Evolutionary conservation across 805 yeast species (phyloP), one percentile per base, ranked within the genome.

Genomic region (Suhomyces faveliae): DNA sequence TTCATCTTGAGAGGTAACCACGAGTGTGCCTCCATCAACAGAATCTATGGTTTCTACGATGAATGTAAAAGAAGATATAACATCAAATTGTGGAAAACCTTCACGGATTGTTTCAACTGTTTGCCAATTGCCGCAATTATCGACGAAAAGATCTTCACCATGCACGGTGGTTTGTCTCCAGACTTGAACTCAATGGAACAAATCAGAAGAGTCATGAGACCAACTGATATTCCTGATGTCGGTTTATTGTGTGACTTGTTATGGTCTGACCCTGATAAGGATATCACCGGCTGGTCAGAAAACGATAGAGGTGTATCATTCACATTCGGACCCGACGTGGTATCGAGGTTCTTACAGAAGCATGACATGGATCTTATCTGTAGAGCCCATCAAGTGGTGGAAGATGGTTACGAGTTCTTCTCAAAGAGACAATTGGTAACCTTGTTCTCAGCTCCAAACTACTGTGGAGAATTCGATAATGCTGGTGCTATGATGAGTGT

Each of bases 401-500:
- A 92, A 74, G 99, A 92, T 71, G 99, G 99, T 57, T 92, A 94
- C 71, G 98, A 92, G 76, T 92, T 92, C 67, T 92, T 94, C 70
- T 83, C 94, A 55, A 92, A 92, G 70, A 86, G 98, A 65, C 98
- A 92, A 71, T 80, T 92, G 64, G 98, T 92, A 43, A 92, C 99
- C 25, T 77, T 92, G 57, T 92, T 92, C 68, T 84, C 94, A 46
- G 99, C 99, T 49, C 99, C 99, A 59, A 94, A 94, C 72, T 91
- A 91, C 69, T 94, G 98, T 79, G 99, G 99, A 61, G 98, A 94
- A 71, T 92, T 92, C 66, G 99, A 92, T 71, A 92, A 92, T 64
- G 97, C 98, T 2, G 99, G 98, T 64, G 99, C 99, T 37, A 94
- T 94, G 98, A 92, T 92, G 99, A 84, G 95, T 62, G 98, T 92